Percentiles rank a stretch among this genome's conserved stretches.
These are phyloP conservation scores for Ustilago loliicola DNA, from an alignment of 1,284 basidiomycete species.

Conservation along the genomic window DNA sequence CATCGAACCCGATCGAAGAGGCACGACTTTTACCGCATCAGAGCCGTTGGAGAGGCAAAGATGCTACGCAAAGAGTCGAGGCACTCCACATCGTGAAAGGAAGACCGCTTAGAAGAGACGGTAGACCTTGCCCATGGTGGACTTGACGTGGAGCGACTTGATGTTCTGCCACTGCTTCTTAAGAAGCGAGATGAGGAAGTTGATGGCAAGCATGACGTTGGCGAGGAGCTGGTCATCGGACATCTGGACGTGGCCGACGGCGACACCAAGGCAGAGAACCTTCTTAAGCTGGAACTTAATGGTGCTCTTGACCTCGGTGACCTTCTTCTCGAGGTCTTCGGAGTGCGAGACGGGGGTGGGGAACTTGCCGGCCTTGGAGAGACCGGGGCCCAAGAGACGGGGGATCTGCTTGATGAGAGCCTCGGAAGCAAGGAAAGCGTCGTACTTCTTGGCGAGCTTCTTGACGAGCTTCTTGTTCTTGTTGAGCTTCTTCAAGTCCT, in stretches of 20 bases:
- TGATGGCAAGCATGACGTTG: conserved; percentile 98
- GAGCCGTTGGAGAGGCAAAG: not conserved
- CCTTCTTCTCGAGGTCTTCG: conserved; percentile 92
- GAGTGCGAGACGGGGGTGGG: conserved; percentile 89
- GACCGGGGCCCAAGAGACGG: conserved; percentile 98
- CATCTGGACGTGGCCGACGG: conserved; percentile 98
- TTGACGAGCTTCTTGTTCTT: conserved; percentile 99
- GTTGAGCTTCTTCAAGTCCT: conserved; percentile 99
- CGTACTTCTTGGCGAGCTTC: conserved; percentile 99
- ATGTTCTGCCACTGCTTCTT: conserved; percentile 99
- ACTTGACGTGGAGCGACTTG: conserved; percentile 98
- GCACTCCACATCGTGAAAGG: conserved; percentile 5
- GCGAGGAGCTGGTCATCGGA: conserved; percentile 94
- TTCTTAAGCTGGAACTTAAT: conserved; percentile 85
- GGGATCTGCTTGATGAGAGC: conserved; percentile 99
- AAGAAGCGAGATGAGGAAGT: conserved; percentile 98
- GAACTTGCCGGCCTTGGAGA: conserved; percentile 99
- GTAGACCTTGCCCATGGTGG: conserved; percentile 98
- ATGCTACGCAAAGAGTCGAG: conserved; percentile 4
- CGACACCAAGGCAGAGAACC: conserved; percentile 98
- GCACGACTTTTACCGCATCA: not conserved
- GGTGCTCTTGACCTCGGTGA: conserved; percentile 95
- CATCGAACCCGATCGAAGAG: conserved; percentile 22
- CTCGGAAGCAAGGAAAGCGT: conserved; percentile 98
- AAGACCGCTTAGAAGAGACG: conserved; percentile 82